phyloP scores from a whole-genome alignment of 192 early-diverging fungal genomes.

The Funneliformis mosseae region DNA sequence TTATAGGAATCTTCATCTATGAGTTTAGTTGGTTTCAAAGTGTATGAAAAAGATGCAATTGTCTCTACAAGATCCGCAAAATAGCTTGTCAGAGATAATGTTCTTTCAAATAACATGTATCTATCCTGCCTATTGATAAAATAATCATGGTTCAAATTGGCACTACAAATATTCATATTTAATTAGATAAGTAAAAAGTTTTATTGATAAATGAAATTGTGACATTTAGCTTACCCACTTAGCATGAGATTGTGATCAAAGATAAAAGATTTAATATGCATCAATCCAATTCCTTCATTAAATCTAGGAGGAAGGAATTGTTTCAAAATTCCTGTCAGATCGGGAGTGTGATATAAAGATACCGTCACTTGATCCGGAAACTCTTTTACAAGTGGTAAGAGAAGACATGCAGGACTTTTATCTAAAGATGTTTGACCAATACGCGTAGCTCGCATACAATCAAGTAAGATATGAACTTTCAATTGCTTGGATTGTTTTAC shows the following conservation, averaged over 20 bases:
- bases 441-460: conserved; percentile 86
- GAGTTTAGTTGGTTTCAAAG: conserved; percentile 25
- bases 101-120: conserved; percentile 72
- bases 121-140: conserved; percentile 96
- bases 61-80: conserved; percentile 67
- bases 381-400: conserved; percentile 63
- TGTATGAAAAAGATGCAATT: conserved; percentile 69
- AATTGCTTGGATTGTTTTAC: conserved; percentile 53
- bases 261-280: conserved; percentile 93
- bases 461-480: conserved; percentile 78
- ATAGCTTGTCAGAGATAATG: conserved; percentile 62
- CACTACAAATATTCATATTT: conserved; percentile 55
- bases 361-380: conserved; percentile 70
- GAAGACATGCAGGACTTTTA: conserved; percentile 67
- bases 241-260: conserved; percentile 87
- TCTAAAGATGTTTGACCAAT: conserved; percentile 38
- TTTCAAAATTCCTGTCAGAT: conserved; percentile 69
- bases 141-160: conserved; percentile 92
- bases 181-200: background rate
- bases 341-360: conserved; percentile 88
- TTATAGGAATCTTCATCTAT: conserved; percentile 21
- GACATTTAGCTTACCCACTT: conserved; percentile 60
- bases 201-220: background rate
- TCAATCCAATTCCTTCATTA: conserved; percentile 91
- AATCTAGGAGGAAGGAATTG: conserved; percentile 78